Base-by-base conservation (phyloP, 345 rosid genomes). In the Salix dunnii region DNA sequence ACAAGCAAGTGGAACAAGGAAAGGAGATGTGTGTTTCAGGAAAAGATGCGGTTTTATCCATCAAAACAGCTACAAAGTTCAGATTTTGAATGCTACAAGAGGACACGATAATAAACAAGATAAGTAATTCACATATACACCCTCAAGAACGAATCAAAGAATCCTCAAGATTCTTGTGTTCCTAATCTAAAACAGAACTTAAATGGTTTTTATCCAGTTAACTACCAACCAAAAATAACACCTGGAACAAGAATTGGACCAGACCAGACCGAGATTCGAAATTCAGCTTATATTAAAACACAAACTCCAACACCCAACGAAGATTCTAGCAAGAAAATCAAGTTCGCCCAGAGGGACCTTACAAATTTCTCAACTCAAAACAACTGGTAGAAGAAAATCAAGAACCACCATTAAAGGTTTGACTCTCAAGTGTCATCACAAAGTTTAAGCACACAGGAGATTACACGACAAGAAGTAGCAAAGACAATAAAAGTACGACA, bases 41-140 rank as follows among this genome's bases (percentile, higher is more conserved):
- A 73, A 49, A 70, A 81, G 79, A 81, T 77, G 86, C 84, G 71
- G 78, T 80, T 84, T 83, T 87, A 79, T 87, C 88, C 79, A 79
- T 35, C 79, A 40, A 71, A 71, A 17, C 43, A 77, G 61, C 77
- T 73, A 70, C 36, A 63, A 76, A 72, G 25, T 73, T 74, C 33
- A 74, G 74, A 65, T 68, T 53, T 23, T 25, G 58, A 70, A 77
- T 65, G 82, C 78, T 74, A 82, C 68, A 55, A 35, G 42, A 76
- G 67, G 76, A 75, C 68, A 49, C 21, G 67, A 67, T 55, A 64
- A 42, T 74, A 75, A 84, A 74, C 78, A 79, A 80, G 82, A 82
- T 51, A 53, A 77, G 82, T 72, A 74, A 79, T 35, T 75, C 78
- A 70, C 72, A 33, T 70, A 48, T 72, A 48, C 40, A 71, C 70